Evolutionary conservation across 2,329 filamentous ascomycete species (phyloP), one percentile per base, ranked within the genome.

Genomic region (Hymenoscyphus occultus): DNA sequence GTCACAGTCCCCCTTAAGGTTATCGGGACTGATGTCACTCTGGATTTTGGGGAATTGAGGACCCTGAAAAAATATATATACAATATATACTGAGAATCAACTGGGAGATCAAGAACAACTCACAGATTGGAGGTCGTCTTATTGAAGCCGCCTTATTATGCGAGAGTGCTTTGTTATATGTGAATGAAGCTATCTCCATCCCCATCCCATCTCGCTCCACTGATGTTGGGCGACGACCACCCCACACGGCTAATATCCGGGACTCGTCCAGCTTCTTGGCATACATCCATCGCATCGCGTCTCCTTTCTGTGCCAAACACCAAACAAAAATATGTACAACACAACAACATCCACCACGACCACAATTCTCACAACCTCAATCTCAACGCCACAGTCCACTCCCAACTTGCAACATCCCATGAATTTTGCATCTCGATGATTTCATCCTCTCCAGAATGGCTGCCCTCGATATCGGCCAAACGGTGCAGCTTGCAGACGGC

Each of bases 401-500:
- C 48, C 56, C 16, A 31, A 19, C 13, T 48, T 40, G 28, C 16
- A 3, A 32, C 9, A 32, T 19, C 42, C 16, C 10, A 61, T 54
- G 59, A 16, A 61, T 35, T 7, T 5, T 16, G 39, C 19, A 58
- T 14, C 63, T 61, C 64, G 60, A 70, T 71, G 69, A 71, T 60
- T 62, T 45, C 31, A 35, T 35, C 9, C 9, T 35, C 19, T 32
- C 58, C 61, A 81, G 73, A 71, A 85, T 86, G 84, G 80, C 83
- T 74, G 84, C 86, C 68, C 80, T 86, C 72, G 81, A 80, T 74
- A 77, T 82, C 67, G 74, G 74, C 62, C 73, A 75, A 65, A 72
- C 68, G 39, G 72, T 98, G 77, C 87, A 89, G 78, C 87, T 96
- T 71, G 86, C 83, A 73, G 90, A 97, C 78, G 90, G 90, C 74